Conservation (phyloP, 148 eudicot genomes). For the Bassia scoparia region DNA sequence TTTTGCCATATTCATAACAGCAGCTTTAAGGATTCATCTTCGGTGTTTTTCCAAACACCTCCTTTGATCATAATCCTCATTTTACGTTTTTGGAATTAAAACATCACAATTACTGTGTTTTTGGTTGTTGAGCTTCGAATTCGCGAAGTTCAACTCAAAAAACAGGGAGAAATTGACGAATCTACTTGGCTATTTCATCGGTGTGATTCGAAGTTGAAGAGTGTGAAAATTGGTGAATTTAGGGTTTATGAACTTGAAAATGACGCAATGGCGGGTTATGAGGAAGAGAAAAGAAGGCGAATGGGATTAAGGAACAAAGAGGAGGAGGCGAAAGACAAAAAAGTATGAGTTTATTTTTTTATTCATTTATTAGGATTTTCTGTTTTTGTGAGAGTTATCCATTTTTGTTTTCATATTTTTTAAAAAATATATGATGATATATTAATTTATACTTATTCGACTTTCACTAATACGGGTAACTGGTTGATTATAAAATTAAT, state of each 20-base stretch:
- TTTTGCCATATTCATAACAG: constrained; percentile 97
- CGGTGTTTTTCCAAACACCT: constrained; percentile 99
- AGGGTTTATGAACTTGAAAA: constrained; percentile 16
- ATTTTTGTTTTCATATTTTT: too few relatives aligned
- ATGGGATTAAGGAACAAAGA: too few relatives aligned
- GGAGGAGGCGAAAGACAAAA: too few relatives aligned
- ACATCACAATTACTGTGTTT: constrained; percentile 1
- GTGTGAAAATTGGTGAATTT: not conserved
- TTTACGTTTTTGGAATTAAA: constrained; percentile 24
- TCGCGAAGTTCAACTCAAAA: not conserved
- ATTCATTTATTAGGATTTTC: too few relatives aligned
- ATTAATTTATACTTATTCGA: too few relatives aligned
- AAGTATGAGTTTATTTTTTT: too few relatives aligned
- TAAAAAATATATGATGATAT: too few relatives aligned
- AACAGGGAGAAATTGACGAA: not conserved
- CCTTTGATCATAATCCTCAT: constrained; percentile 99
- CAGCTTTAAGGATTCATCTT: constrained; percentile 93
- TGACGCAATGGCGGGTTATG: constrained; percentile 18
- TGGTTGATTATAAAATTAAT: too few relatives aligned
- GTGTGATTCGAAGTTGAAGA: not conserved
- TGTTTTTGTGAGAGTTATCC: too few relatives aligned
- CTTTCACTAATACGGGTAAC: too few relatives aligned
- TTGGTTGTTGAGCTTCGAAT: constrained; percentile 1
- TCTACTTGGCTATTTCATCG: not conserved
- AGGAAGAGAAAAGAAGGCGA: too few relatives aligned